Conservation (phyloP, 805 yeast species). For the Starmerella roubikii region DNA sequence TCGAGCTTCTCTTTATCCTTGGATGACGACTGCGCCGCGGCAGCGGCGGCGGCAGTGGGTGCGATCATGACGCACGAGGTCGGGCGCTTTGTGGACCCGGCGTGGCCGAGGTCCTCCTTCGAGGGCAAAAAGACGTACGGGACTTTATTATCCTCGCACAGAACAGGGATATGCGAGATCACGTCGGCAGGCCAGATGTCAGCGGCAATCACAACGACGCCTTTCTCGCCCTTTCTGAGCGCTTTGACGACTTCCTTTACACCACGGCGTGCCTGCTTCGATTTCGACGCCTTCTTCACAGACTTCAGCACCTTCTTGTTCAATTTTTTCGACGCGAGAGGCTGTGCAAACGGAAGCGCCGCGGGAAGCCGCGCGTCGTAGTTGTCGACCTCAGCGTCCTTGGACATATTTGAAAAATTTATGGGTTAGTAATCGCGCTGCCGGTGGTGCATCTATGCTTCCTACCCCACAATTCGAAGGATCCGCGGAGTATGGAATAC, state of each 20-base stretch:
- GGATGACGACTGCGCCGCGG: conserved; percentile 59
- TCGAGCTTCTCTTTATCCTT: conserved; percentile 56
- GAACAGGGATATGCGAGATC: conserved; percentile 90
- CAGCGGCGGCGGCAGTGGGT: conserved; percentile 38
- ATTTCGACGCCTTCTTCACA: conserved; percentile 94
- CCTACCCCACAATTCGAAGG: too few relatives aligned
- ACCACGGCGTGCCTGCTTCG: conserved; percentile 96
- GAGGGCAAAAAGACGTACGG: conserved; percentile 92
- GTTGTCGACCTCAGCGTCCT: conserved; percentile 35
- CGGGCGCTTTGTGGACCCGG: conserved; percentile 98
- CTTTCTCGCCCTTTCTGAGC: conserved; percentile 94
- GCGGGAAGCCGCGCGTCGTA: conserved; percentile 88
- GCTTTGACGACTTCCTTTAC: conserved; percentile 98
- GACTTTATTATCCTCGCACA: conserved; percentile 86
- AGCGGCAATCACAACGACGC: conserved; percentile 91
- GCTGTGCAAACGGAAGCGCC: conserved; percentile 79
- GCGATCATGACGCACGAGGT: conserved; percentile 95
- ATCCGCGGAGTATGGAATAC: too few relatives aligned
- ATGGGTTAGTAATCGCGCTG: too few relatives aligned
- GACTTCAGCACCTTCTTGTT: conserved; percentile 92
- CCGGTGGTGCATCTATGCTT: too few relatives aligned
- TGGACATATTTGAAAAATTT: conserved; percentile 10
- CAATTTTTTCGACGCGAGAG: conserved; percentile 88
- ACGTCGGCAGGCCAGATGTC: conserved; percentile 97
- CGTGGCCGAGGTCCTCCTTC: conserved; percentile 95